These are phyloP conservation scores for Multifurca ochricompacta DNA, from an alignment of 768 basidiomycete genomes.

Conservation along the genomic window DNA sequence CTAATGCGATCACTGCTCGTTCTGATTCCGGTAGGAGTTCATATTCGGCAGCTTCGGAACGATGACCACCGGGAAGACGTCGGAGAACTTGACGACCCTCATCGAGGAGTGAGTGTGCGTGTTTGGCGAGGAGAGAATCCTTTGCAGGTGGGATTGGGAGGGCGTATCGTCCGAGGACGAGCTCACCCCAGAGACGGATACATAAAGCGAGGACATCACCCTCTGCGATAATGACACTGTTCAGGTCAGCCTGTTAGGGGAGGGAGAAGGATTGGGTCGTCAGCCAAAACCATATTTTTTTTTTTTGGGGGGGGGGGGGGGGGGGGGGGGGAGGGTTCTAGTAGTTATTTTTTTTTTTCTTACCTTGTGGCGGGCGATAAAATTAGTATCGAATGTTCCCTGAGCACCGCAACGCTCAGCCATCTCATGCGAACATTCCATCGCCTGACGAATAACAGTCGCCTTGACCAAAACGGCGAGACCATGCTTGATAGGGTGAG, in stretches of 20 bases:
- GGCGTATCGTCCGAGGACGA: constrained; percentile 14
- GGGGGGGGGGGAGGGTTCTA: too few species aligned
- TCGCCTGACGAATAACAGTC: constrained; percentile 1
- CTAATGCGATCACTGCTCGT: constrained; percentile 14
- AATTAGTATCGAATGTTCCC: constrained; percentile 11
- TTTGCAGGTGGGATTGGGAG: constrained; percentile 14
- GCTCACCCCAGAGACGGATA: constrained; percentile 22
- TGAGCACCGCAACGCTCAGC: constrained; percentile 12
- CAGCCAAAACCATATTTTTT: too few species aligned
- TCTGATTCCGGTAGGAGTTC: constrained; percentile 21
- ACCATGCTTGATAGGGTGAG: constrained; percentile 1
- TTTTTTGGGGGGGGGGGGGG: too few species aligned
- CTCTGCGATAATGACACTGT: constrained; percentile 20
- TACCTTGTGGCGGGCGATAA: constrained; percentile 1
- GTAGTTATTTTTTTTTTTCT: too few species aligned
- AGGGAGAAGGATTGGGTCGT: constrained; percentile 2
- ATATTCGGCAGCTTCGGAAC: constrained; percentile 11
- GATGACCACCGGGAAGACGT: constrained; percentile 6
- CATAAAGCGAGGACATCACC: constrained; percentile 23
- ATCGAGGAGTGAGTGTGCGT: constrained; percentile 5
- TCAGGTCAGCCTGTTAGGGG: background rate
- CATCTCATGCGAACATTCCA: constrained; percentile 2
- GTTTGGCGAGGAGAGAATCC: constrained; percentile 13
- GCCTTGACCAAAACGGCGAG: constrained; percentile 8
- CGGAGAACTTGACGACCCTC: background rate